Conservation (phyloP, 2,329 filamentous ascomycete species). For the Myrmaecium sp. region DNA sequence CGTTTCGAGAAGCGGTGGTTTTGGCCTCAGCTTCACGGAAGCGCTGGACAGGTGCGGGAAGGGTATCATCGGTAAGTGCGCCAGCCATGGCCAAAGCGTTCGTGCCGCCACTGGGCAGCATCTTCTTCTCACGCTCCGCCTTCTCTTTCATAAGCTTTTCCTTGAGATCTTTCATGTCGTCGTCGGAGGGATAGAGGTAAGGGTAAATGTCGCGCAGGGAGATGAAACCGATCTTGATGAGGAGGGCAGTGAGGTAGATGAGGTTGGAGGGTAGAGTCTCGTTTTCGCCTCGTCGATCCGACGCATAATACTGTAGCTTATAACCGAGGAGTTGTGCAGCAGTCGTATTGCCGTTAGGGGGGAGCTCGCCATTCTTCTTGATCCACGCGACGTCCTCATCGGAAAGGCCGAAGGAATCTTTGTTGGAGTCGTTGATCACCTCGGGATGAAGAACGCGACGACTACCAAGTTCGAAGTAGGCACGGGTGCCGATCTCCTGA, state of each 20-base stretch:
- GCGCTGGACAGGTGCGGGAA: constrained; percentile 28
- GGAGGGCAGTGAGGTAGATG: constrained; percentile 74
- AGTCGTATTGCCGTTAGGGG: constrained; percentile 72
- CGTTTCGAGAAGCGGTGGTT: too few species aligned
- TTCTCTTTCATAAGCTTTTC: constrained; percentile 57
- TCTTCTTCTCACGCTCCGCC: constrained; percentile 57
- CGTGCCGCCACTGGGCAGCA: constrained; percentile 49
- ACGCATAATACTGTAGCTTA: constrained; percentile 91
- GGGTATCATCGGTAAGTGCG: constrained; percentile 67
- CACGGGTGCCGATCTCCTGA: constrained; percentile 57
- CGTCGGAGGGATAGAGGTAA: constrained; percentile 74
- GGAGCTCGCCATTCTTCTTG: constrained; percentile 28
- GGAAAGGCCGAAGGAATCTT: too few species aligned
- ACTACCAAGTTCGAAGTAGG: constrained; percentile 79
- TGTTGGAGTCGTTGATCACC: not conserved
- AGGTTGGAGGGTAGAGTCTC: constrained; percentile 82
- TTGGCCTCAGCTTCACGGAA: constrained; percentile 37
- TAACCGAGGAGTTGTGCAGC: constrained; percentile 92
- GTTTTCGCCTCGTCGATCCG: constrained; percentile 51
- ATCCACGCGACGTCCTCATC: too few species aligned
- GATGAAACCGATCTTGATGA: constrained; percentile 96
- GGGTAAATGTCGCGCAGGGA: constrained; percentile 81
- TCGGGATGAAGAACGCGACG: constrained; percentile 46
- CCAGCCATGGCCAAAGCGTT: constrained; percentile 83
- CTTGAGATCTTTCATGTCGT: constrained; percentile 61